phyloP scores from a whole-genome alignment of 345 rosid genomes.

The Microcos paniculata region DNA sequence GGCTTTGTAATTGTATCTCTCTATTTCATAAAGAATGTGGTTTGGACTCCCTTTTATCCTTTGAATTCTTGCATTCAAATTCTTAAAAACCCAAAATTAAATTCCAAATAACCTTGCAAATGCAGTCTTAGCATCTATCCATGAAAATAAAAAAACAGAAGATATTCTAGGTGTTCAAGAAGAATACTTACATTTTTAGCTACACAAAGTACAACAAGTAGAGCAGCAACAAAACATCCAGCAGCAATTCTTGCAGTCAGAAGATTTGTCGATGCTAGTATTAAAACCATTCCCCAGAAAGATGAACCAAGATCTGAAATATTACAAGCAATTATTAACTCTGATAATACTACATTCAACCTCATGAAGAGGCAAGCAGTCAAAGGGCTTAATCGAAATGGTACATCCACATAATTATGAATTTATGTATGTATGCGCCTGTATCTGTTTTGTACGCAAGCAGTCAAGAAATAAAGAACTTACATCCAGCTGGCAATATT shows the following conservation, averaged over 20 bases:
- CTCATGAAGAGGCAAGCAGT: neutral
- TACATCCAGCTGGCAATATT: slow-evolving; percentile 74
- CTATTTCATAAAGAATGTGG: neutral
- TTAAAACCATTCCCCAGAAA: slow-evolving; percentile 71
- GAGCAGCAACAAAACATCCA: slow-evolving; percentile 52
- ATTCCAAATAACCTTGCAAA: neutral
- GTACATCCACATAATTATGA: neutral
- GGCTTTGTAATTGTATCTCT: neutral
- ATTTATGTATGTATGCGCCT: neutral
- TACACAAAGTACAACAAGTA: slow-evolving; percentile 53
- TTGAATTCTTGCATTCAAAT: neutral
- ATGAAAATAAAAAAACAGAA: neutral
- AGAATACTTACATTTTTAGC: slow-evolving; percentile 58
- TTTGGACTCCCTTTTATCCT: neutral
- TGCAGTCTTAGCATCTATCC: neutral
- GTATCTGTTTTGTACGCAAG: neutral
- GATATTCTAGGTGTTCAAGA: neutral
- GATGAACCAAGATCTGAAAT: slow-evolving; percentile 66
- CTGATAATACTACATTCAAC: neutral
- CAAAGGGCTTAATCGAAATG: slow-evolving; percentile 4
- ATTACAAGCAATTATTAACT: neutral
- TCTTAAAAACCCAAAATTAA: neutral
- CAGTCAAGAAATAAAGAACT: slow-evolving; percentile 10
- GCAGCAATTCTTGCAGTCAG: slow-evolving; percentile 67
- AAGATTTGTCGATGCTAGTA: slow-evolving; percentile 67